Percentiles rank a stretch among this genome's conserved stretches.
Evolutionary conservation across 352 stramenopile genomes (phyloP).

Genomic region (Blastocystis hominis): DNA sequence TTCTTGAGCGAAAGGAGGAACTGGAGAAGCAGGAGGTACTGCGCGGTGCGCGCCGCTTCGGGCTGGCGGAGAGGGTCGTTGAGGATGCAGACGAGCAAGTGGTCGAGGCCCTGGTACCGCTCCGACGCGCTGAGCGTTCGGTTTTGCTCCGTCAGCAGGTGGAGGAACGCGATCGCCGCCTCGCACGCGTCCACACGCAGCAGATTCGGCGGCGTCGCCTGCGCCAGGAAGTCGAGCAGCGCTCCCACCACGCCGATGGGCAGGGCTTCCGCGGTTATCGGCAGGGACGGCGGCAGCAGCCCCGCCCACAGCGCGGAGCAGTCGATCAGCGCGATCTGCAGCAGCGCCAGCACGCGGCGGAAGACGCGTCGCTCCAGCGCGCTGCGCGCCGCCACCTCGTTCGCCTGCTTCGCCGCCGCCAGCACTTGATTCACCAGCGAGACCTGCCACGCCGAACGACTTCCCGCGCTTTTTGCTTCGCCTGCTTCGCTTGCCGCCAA

Average conservation of each 20-base stretch:
- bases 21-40: background rate
- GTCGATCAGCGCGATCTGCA: background rate
- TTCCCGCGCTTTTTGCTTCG: conserved; percentile 70
- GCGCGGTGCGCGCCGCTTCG: background rate
- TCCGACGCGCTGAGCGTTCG: too few relatives aligned
- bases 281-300: background rate
- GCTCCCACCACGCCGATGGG: background rate
- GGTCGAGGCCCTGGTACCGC: too few relatives aligned
- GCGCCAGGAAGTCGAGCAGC: background rate
- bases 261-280: background rate
- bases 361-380: background rate
- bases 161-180: too few relatives aligned
- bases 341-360: background rate
- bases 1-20: background rate
- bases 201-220: background rate
- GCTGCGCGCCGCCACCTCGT: background rate
- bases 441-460: conserved; percentile 59
- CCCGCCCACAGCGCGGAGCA: background rate
- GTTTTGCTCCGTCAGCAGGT: too few relatives aligned
- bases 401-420: background rate
- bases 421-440: background rate
- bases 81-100: background rate
- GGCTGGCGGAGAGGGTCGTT: background rate
- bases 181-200: background rate
- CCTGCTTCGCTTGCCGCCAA: conserved; percentile 65